phyloP scores from a whole-genome alignment of 345 rosid species.

The Angophora floribunda region DNA sequence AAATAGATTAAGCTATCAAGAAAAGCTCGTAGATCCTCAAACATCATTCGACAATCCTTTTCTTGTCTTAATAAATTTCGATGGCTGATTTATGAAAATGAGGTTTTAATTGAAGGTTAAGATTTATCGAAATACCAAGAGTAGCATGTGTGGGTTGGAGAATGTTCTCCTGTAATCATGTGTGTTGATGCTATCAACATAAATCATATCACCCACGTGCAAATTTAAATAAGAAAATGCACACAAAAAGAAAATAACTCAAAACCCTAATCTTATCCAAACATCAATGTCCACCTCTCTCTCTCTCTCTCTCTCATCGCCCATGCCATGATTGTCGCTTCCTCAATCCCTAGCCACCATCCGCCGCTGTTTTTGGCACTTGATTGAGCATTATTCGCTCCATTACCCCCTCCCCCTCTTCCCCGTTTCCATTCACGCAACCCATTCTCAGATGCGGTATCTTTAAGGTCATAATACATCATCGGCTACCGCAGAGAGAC shows the following conservation, averaged over 20 bases:
- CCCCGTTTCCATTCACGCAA: background rate
- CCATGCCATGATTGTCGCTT: background rate
- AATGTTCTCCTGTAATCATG: background rate
- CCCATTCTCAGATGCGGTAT: background rate
- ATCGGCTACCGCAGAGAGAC: background rate
- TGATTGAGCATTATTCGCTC: background rate
- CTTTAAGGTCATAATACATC: background rate
- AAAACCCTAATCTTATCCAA: background rate
- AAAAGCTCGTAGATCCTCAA: background rate
- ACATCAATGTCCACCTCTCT: background rate
- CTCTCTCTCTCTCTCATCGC: background rate
- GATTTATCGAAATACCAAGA: background rate
- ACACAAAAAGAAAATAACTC: background rate
- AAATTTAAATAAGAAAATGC: background rate
- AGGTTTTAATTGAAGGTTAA: background rate
- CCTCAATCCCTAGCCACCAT: background rate
- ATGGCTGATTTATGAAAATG: background rate
- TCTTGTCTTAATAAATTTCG: background rate
- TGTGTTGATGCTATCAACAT: background rate
- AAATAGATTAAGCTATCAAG: background rate
- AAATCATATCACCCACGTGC: background rate
- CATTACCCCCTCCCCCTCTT: background rate
- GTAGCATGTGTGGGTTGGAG: background rate
- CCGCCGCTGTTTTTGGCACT: background rate
- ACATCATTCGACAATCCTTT: background rate